Percentiles rank a stretch among this genome's conserved stretches.
Conservation (phyloP, 2,329 filamentous ascomycete species). For the Botrytis porri region DNA sequence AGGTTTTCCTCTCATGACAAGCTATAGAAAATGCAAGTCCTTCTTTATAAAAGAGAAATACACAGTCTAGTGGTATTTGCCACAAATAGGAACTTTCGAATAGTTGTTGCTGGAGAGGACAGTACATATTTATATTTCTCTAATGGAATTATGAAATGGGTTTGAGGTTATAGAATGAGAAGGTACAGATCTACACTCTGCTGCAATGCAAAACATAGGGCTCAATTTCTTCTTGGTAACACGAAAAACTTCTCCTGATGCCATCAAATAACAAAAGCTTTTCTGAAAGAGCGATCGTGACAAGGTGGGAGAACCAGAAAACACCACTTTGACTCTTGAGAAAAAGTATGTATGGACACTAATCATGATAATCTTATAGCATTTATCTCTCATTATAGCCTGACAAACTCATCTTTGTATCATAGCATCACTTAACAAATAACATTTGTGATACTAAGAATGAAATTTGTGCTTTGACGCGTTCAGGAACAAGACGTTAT, state of each 20-base stretch:
- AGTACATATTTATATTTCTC: not conserved
- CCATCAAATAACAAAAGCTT: not conserved
- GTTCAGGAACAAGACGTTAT: no score
- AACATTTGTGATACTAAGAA: not conserved
- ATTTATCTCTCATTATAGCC: not conserved
- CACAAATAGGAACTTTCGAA: fast-evolving
- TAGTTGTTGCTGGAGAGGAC: no score
- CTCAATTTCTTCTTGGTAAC: not conserved
- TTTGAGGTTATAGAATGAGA: not conserved
- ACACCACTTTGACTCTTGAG: not conserved
- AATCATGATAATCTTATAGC: not conserved
- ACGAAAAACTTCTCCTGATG: not conserved
- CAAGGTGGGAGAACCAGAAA: not conserved
- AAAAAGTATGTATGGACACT: not conserved
- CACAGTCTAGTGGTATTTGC: not conserved
- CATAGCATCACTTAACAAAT: not conserved
- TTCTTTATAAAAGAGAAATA: not conserved
- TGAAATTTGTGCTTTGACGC: not conserved
- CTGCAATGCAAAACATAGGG: no score
- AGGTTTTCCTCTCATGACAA: not conserved
- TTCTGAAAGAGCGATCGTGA: no score
- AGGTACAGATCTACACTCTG: no score
- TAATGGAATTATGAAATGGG: not conserved
- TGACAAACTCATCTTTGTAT: not conserved
- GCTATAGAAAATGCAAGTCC: not conserved